A percentile compares a stretch with the other conserved stretches of the same genome.
These are phyloP conservation scores for Aeschynomene evenia DNA, from an alignment of 306 rosid genomes.

Conservation along the genomic window DNA sequence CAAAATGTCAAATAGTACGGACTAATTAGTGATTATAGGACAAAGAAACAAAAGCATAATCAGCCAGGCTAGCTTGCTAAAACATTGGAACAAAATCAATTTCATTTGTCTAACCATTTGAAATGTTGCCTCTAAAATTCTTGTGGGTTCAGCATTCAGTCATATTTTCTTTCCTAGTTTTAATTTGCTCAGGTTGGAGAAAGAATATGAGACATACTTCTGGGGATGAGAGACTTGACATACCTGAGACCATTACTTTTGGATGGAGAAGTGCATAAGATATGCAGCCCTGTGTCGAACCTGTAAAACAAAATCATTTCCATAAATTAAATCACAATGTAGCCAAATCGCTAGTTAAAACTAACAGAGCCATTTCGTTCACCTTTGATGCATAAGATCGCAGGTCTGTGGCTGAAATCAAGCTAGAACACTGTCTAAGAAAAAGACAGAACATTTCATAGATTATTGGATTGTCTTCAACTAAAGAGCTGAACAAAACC, in stretches of 20 bases:
- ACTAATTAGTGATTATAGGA: too few species aligned
- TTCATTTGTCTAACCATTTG: neutral
- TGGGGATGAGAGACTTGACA: neutral
- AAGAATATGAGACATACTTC: neutral
- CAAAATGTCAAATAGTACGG: too few species aligned
- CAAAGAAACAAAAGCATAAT: neutral
- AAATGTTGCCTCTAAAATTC: neutral
- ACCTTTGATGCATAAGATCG: constrained; percentile 86
- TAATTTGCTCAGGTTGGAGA: neutral
- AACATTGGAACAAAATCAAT: neutral
- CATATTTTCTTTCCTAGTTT: neutral
- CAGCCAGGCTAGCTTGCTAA: neutral
- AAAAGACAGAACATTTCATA: constrained; percentile 63
- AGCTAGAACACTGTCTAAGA: constrained; percentile 67
- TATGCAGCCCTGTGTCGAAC: constrained; percentile 82
- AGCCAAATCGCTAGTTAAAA: neutral
- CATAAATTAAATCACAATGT: neutral
- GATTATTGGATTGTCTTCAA: constrained; percentile 44
- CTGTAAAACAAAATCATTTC: constrained; percentile 43
- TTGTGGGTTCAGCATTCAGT: neutral
- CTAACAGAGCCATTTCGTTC: constrained; percentile 23
- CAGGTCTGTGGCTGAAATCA: constrained; percentile 73
- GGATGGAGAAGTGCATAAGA: constrained; percentile 63
- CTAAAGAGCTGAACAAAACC: constrained; percentile 49
- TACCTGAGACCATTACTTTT: constrained; percentile 36